phyloP scores from a whole-genome alignment of 2,329 filamentous ascomycete species.

The Colletotrichum sublineola region DNA sequence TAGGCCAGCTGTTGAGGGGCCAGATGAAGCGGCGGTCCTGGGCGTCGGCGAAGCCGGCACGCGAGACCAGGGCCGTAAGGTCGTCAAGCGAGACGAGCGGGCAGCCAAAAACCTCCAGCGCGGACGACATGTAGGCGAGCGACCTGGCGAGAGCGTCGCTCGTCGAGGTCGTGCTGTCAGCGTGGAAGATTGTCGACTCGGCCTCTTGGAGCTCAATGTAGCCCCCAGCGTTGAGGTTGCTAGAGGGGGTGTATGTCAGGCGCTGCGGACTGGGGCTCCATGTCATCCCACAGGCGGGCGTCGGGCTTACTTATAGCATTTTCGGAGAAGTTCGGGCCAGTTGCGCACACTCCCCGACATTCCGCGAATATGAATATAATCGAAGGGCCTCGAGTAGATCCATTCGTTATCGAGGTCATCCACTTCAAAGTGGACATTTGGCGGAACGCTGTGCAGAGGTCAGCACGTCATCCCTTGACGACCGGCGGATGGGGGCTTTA shows the following conservation, averaged over 20 bases:
- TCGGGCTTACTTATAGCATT: slow-evolving; percentile 17
- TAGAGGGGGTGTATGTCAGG: slow-evolving; percentile 4
- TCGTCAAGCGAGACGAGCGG: slow-evolving; percentile 32
- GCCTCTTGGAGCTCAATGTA: slow-evolving; percentile 60
- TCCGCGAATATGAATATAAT: slow-evolving; percentile 52
- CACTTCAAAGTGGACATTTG: slow-evolving; percentile 59
- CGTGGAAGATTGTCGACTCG: slow-evolving; percentile 53
- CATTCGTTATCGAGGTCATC: slow-evolving; percentile 54
- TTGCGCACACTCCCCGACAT: slow-evolving; percentile 48
- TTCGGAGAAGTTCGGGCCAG: slow-evolving; percentile 20
- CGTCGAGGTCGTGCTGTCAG: slow-evolving; percentile 55
- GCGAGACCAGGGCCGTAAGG: slow-evolving; percentile 40
- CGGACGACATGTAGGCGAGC: slow-evolving; percentile 57
- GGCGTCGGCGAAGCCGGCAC: slow-evolving; percentile 49
- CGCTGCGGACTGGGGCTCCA: no score
- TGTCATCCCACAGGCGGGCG: no score
- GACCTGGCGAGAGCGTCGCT: slow-evolving; percentile 50
- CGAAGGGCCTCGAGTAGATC: slow-evolving; percentile 50
- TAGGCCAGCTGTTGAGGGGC: slow-evolving; percentile 52
- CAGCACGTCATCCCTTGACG: not conserved
- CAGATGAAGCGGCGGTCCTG: slow-evolving; percentile 47
- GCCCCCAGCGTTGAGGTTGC: slow-evolving; percentile 57
- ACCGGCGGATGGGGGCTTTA: not conserved
- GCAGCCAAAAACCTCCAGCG: slow-evolving; percentile 51
- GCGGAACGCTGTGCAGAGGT: slow-evolving; percentile 50